phyloP scores from a whole-genome alignment of 139 green algal genomes.

The Closterium sp. region DNA sequence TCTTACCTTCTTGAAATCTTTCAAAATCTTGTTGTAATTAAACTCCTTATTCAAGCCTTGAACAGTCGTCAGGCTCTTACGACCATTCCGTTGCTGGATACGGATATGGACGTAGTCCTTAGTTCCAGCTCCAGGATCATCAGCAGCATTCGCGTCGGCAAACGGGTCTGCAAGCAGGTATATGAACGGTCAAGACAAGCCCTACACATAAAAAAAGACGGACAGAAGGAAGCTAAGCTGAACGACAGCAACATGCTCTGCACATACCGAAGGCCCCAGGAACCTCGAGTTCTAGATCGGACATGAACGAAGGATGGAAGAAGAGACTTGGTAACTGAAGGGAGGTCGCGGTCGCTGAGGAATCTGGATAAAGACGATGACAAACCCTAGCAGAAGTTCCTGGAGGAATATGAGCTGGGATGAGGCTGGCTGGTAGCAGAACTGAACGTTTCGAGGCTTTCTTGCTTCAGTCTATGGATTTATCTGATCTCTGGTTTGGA shows the following conservation, averaged over 20 bases:
- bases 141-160: conserved; percentile 41
- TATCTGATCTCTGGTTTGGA: background rate
- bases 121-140: conserved; percentile 19
- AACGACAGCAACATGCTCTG: background rate
- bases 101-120: conserved; percentile 70
- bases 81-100: conserved; percentile 96
- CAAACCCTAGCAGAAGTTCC: background rate
- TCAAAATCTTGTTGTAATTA: conserved; percentile 98
- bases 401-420: background rate
- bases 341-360: background rate
- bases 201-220: background rate
- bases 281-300: conserved; percentile 7
- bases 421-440: background rate
- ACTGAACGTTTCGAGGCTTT: background rate
- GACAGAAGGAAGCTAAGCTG: background rate
- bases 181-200: background rate
- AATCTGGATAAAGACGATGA: background rate
- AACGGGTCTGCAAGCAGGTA: conserved; percentile 46
- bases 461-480: background rate
- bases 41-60: conserved; percentile 77
- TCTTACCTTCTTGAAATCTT: conserved; percentile 93
- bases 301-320: conserved; percentile 3
- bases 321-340: background rate
- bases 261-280: background rate
- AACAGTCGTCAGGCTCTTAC: conserved; percentile 95